Evolutionary conservation across 169 alveolate genomes (phyloP).

Genomic region (Cryptosporidium sp.): DNA sequence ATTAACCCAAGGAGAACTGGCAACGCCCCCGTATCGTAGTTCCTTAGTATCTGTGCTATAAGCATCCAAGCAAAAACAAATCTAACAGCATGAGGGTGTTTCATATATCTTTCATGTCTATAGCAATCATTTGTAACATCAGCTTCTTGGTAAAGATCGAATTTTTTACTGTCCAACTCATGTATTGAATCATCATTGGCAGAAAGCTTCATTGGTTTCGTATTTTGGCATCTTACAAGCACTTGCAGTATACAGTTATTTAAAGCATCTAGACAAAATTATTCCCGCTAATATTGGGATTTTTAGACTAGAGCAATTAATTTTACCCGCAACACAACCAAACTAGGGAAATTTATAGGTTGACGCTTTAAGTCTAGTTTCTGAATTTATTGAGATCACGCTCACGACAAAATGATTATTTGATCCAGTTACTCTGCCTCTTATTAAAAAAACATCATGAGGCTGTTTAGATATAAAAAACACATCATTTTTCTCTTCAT

Average conservation of each 20-base stretch:
- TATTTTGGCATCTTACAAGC: background rate
- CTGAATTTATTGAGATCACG: constrained; percentile 42
- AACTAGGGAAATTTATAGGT: background rate
- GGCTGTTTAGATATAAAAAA: constrained; percentile 12
- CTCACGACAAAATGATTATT: constrained; percentile 4
- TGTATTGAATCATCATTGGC: constrained; percentile 21
- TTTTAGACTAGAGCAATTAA: background rate
- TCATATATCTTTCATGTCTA: constrained; percentile 27
- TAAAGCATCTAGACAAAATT: background rate
- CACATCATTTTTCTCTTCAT: background rate
- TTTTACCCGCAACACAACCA: background rate
- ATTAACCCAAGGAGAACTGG: constrained; percentile 73
- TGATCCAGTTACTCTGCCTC: background rate
- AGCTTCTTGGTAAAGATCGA: constrained; percentile 6
- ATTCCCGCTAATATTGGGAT: constrained; percentile 26
- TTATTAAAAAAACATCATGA: constrained; percentile 3
- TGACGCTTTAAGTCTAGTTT: constrained; percentile 26
- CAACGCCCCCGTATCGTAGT: constrained; percentile 67
- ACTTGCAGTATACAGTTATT: background rate
- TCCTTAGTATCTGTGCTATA: constrained; percentile 56
- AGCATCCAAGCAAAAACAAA: constrained; percentile 71
- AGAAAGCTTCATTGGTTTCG: constrained; percentile 23
- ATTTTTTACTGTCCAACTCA: background rate
- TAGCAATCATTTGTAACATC: background rate
- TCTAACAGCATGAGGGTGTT: constrained; percentile 69